A percentile compares a stretch with the other conserved stretches of the same genome.
Evolutionary conservation across 345 rosid genomes (phyloP).

Genomic region (Rhizophora apiculata): DNA sequence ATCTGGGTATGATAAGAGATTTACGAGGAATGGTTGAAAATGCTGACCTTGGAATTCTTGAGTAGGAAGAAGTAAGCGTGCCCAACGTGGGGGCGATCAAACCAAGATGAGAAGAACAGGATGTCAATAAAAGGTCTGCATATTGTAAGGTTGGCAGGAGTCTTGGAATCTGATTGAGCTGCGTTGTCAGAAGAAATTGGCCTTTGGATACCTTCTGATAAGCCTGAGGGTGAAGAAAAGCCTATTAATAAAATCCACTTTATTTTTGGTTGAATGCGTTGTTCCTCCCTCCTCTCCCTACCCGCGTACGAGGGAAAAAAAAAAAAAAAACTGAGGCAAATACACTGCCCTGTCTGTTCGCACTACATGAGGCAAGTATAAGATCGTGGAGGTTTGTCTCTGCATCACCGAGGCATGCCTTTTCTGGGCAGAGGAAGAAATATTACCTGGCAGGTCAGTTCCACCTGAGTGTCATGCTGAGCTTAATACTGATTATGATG

Average conservation of each 20-base stretch:
- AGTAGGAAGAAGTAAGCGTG: too few species aligned
- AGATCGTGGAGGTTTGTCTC: neutral
- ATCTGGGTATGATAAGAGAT: too few species aligned
- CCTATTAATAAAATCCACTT: constrained; percentile 43
- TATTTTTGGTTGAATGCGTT: neutral
- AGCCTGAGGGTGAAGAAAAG: constrained; percentile 74
- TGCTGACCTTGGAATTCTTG: too few species aligned
- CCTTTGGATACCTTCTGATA: constrained; percentile 84
- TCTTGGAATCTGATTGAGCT: constrained; percentile 77
- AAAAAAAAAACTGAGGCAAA: too few species aligned
- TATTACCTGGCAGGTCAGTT: constrained; percentile 81
- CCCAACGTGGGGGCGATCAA: too few species aligned
- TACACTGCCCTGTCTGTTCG: too few species aligned
- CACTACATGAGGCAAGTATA: neutral
- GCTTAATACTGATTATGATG: constrained; percentile 90
- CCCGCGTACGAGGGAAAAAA: too few species aligned
- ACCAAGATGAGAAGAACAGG: too few species aligned
- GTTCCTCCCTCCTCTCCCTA: neutral
- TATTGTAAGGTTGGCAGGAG: constrained; percentile 37
- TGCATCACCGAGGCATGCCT: constrained; percentile 7
- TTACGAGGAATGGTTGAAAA: too few species aligned
- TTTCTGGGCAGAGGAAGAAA: constrained; percentile 52
- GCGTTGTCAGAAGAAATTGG: constrained; percentile 76
- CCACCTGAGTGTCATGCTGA: constrained; percentile 74
- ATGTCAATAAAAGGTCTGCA: too few species aligned